phyloP scores from a whole-genome alignment of 148 eudicot species.

The Rhododendron henanense region DNA sequence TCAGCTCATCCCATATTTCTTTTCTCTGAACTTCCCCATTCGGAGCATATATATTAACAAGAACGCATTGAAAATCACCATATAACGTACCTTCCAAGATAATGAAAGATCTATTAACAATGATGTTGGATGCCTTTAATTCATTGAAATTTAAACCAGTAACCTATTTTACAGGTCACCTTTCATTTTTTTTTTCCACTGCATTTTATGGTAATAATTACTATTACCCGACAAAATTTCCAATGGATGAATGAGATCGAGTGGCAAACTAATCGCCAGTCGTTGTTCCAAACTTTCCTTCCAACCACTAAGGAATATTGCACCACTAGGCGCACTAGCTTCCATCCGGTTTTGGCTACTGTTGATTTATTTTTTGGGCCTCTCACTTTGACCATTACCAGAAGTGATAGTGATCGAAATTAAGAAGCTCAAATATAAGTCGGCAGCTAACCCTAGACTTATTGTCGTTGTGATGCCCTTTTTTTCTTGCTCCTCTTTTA shows the following conservation, averaged over 20 bases:
- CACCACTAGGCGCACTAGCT: neutral
- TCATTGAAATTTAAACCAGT: neutral
- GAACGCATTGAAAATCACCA: too few species aligned
- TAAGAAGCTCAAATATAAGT: neutral
- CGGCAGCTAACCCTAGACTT: too few species aligned
- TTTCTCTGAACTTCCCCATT: too few species aligned
- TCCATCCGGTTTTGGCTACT: neutral
- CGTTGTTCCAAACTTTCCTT: neutral
- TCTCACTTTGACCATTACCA: too few species aligned
- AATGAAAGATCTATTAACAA: too few species aligned
- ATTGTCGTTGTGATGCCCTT: too few species aligned
- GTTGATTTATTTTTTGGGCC: neutral
- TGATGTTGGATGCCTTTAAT: neutral
- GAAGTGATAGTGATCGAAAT: neutral
- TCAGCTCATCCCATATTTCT: too few species aligned
- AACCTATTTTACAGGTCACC: neutral
- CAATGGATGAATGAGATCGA: neutral
- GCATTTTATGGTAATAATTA: neutral
- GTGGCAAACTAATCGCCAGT: neutral
- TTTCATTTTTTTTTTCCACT: neutral
- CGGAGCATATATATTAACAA: too few species aligned
- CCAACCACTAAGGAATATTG: neutral
- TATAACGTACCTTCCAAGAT: too few species aligned
- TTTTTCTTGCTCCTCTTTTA: too few species aligned
- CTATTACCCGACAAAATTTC: neutral